phyloP scores from a whole-genome alignment of 805 yeast genomes.

The Jamesozyma jinghongensis region DNA sequence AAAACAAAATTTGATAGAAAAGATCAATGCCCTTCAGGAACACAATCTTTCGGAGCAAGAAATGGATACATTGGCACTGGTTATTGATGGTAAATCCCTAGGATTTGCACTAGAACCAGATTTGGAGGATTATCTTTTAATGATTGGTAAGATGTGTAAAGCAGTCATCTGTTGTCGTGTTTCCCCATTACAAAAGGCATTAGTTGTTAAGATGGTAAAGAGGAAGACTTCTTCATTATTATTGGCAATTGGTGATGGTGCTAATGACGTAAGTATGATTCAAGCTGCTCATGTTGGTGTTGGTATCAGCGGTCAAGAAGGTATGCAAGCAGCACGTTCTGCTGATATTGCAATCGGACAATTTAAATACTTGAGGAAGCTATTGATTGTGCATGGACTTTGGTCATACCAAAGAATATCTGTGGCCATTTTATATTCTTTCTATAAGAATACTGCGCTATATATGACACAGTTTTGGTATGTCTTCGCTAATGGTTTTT shows the following conservation, averaged over 20 bases:
- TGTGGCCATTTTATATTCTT: slow-evolving; percentile 85
- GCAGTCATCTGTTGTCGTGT: slow-evolving; percentile 98
- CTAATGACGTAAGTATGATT: slow-evolving; percentile 97
- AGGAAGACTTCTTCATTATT: slow-evolving; percentile 62
- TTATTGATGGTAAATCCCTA: slow-evolving; percentile 90
- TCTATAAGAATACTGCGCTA: slow-evolving; percentile 89
- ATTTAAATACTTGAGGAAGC: slow-evolving; percentile 73
- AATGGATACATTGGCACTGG: slow-evolving; percentile 69
- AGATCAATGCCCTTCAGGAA: slow-evolving; percentile 61
- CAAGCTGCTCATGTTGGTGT: slow-evolving; percentile 99
- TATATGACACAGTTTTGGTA: slow-evolving; percentile 99
- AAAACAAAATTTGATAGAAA: slow-evolving; percentile 57
- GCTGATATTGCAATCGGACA: slow-evolving; percentile 98
- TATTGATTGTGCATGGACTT: slow-evolving; percentile 87
- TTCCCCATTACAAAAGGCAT: slow-evolving; percentile 92
- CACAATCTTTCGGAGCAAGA: slow-evolving; percentile 61
- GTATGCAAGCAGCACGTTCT: slow-evolving; percentile 98
- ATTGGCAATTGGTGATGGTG: slow-evolving; percentile 97
- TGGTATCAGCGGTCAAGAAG: slow-evolving; percentile 98
- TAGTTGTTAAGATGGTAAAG: slow-evolving; percentile 91
- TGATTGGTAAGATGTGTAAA: slow-evolving; percentile 76
- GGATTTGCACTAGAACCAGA: slow-evolving; percentile 77
- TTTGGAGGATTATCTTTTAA: slow-evolving; percentile 67
- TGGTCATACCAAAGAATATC: slow-evolving; percentile 97
- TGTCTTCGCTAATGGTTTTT: slow-evolving; percentile 82